These are phyloP conservation scores for Teunomyces kruisii DNA, from an alignment of 805 yeast genomes.

Conservation along the genomic window DNA sequence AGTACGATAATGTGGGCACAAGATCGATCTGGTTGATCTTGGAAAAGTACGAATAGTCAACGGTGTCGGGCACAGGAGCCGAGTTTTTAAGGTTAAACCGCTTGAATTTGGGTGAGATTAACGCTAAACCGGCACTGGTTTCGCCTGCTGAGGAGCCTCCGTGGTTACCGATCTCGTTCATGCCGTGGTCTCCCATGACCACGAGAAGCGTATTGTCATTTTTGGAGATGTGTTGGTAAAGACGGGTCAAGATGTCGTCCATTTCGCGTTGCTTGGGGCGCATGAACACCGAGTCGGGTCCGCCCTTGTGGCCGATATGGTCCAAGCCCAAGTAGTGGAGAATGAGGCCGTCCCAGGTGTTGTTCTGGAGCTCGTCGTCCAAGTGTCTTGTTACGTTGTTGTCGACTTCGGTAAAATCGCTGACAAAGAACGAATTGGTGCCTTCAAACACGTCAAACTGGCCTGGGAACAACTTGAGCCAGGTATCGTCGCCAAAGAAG, in stretches of 20 bases:
- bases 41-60: conserved; percentile 53
- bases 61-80: conserved; percentile 40
- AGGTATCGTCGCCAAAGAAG: conserved; percentile 97
- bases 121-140: conserved; percentile 78
- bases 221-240: conserved; percentile 39
- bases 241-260: conserved; percentile 62
- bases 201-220: conserved; percentile 58
- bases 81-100: conserved; percentile 5
- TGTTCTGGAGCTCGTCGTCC: conserved; percentile 50
- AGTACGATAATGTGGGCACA: conserved; percentile 65
- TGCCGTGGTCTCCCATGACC: conserved; percentile 92
- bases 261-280: conserved; percentile 78
- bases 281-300: conserved; percentile 82
- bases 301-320: conserved; percentile 97
- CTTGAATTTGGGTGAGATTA: conserved; percentile 62
- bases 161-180: conserved; percentile 94
- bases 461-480: conserved; percentile 86
- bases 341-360: conserved; percentile 80
- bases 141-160: conserved; percentile 95
- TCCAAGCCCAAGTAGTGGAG: conserved; percentile 92
- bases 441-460: conserved; percentile 73
- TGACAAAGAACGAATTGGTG: conserved; percentile 89
- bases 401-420: conserved; percentile 94
- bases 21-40: conserved; percentile 66
- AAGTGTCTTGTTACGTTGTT: conserved; percentile 88